Evolutionary conservation across 1,284 basidiomycete species (phyloP).

Genomic region (Hypsizygus ulmarius): DNA sequence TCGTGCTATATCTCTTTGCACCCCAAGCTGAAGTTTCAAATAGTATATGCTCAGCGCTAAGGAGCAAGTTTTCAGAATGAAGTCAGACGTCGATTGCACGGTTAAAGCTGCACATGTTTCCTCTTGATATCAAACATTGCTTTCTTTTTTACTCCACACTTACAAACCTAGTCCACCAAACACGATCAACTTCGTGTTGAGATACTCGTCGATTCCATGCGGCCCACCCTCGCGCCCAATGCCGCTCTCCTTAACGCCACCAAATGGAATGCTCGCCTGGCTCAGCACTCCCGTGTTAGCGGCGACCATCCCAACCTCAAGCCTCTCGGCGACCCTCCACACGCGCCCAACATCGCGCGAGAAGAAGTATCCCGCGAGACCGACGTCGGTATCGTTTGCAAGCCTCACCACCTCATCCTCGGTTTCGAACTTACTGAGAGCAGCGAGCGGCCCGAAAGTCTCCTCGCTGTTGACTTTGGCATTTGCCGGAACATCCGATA

Average conservation of each 20-base stretch:
- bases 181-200: slow-evolving; percentile 77
- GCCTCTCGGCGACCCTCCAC: slow-evolving; percentile 96
- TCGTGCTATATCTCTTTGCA: too few species aligned
- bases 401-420: slow-evolving; percentile 89
- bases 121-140: too few species aligned
- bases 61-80: too few species aligned
- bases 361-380: slow-evolving; percentile 93
- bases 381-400: slow-evolving; percentile 85
- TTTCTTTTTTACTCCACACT: neutral
- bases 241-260: slow-evolving; percentile 89
- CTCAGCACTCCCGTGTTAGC: slow-evolving; percentile 83
- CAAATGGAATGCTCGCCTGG: slow-evolving; percentile 86
- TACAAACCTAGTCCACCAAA: slow-evolving; percentile 58
- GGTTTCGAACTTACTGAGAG: slow-evolving; percentile 81
- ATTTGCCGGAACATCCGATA: slow-evolving; percentile 78
- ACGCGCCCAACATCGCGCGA: slow-evolving; percentile 87
- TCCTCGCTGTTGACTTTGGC: slow-evolving; percentile 73
- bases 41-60: too few species aligned
- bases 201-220: slow-evolving; percentile 83
- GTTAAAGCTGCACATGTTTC: too few species aligned
- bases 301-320: slow-evolving; percentile 97
- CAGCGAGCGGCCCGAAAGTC: slow-evolving; percentile 86
- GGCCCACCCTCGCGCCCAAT: slow-evolving; percentile 70
- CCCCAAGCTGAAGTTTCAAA: too few species aligned
- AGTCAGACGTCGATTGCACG: too few species aligned